Percentiles rank a stretch among this genome's conserved stretches.
phyloP scores from a whole-genome alignment of 345 rosid species.

The Pelargonium nanum region DNA sequence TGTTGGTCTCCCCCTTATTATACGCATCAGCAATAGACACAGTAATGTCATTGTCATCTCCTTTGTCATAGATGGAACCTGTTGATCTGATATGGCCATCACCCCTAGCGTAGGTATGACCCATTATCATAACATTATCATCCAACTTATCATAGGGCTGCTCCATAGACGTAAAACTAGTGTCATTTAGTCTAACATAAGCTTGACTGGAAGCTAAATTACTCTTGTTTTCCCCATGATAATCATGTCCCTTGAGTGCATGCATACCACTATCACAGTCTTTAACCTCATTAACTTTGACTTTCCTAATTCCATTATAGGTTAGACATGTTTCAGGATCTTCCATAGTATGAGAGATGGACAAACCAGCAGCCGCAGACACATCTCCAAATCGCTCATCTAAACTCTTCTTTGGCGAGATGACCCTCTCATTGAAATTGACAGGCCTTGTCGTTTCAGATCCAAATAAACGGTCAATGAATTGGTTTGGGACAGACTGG shows the following conservation, averaged over 20 bases:
- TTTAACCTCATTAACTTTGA: slow-evolving; percentile 54
- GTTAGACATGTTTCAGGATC: slow-evolving; percentile 42
- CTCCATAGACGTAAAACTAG: slow-evolving; percentile 29
- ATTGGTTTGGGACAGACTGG: slow-evolving; percentile 52
- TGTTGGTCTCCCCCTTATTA: slow-evolving; percentile 37
- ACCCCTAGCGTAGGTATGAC: slow-evolving; percentile 30
- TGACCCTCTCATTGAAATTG: slow-evolving; percentile 37
- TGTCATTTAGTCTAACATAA: slow-evolving; percentile 33
- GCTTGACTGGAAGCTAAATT: slow-evolving; percentile 29
- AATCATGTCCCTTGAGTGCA: slow-evolving; percentile 30
- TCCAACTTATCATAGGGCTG: slow-evolving; percentile 26
- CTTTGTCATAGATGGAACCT: slow-evolving; percentile 25
- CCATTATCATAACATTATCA: slow-evolving; percentile 35
- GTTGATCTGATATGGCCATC: slow-evolving; percentile 21
- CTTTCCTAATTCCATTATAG: slow-evolving; percentile 52
- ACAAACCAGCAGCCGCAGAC: slow-evolving; percentile 33
- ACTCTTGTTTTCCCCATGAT: slow-evolving; percentile 23
- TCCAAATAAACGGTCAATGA: slow-evolving; percentile 52
- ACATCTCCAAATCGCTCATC: slow-evolving; percentile 33
- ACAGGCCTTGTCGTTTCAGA: slow-evolving; percentile 55
- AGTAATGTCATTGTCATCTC: slow-evolving; percentile 18
- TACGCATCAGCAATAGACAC: slow-evolving; percentile 24
- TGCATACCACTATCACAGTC: slow-evolving; percentile 31
- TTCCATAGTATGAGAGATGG: slow-evolving; percentile 49
- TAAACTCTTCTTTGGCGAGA: slow-evolving; percentile 26